Evolutionary conservation across 257 asterid species (phyloP), one percentile per base, ranked within the genome.

Genomic region (Nicotiana tabacum): DNA sequence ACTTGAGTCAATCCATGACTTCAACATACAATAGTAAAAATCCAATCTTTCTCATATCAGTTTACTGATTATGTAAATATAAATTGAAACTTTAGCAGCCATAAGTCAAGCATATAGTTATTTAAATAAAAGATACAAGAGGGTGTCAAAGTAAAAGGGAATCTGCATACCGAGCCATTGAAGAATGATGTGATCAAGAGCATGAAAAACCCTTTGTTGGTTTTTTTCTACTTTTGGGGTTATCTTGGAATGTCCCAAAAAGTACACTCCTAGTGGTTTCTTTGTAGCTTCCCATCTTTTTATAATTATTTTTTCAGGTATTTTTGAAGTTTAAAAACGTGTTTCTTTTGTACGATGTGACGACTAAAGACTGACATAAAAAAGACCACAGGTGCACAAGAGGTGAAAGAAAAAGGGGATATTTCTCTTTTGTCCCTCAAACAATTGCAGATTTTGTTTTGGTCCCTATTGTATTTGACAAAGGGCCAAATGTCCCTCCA

Each of bases 91-190:
- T 27, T 29, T 37, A 62, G 46, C 72, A 80, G 0, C 48, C 0
- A 48, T 16, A 0, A 39, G 33, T 80, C 56, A 43, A 43, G 11
- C 6, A 69, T 51, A 69, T 17, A 69, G 48, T 33, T 35, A 35
- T 43, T 43, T 7, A 0, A 43, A 43, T 8, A 43, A 43, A 8
- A 64, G 4, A 80, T 24, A 64, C 57, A 64, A 64, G 37, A 60
- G 0, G 60, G 13, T 24, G 10, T 66, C 4, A 43, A 61, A 79
- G 43, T 21, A 17, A 10, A 37, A 11, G 68, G 43, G 60, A 35
- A 33, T 60, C 37, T 1, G 64, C 64, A 65, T 66, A 81, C 83
- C 67, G 12, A 72, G 83, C 83, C 83, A 81, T 81, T 24, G 83
- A 60, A 81, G 21, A 66, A 16, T 51, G 80, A 51, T 76, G 7